Evolutionary conservation across 495 filamentous ascomycete genomes (phyloP), one percentile per base, ranked within the genome.

Genomic region (Penicilliopsis zonata): DNA sequence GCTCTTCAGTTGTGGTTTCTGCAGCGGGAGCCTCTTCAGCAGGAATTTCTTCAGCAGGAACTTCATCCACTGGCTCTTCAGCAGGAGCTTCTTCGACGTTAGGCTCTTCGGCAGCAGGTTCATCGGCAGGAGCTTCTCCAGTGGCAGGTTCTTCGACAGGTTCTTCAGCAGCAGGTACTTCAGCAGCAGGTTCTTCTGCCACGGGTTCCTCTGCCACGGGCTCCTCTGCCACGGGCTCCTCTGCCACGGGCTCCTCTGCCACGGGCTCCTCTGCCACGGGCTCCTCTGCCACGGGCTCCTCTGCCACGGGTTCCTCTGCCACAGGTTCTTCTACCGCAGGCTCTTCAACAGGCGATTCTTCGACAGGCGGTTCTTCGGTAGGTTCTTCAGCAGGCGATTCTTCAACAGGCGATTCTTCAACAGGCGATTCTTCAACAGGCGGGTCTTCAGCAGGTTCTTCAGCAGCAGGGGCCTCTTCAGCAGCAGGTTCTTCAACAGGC

Each of bases 1-100:
- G 13, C 19, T 47, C 41, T 40, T 38, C 34, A 18, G 24, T 19
- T 10, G 38, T 8, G 9, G 23, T 14, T 9, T 34, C 36, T 25
- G 30, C 18, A 12, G 22, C 38, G 14, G 30, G 30, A 10, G 30
- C 16, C 5, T 18, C 20, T 33, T 22, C 27, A 25, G 38, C 12
- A 19, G 31, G 15, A 10, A 35, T 29, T 12, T 40, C 37, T 27
- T 25, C 30, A 2, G 23, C 13, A 10, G 27, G 13, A 17, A 23
- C 35, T 23, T 35, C 16, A 22, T 22, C 37, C 5, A 30, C 24
- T 12, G 28, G 21, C 5, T 18, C 20, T 33, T 22, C 27, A 25
- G 42, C 9, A 21, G 31, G 14, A n/a, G 37, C 28, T 14, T 40
- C 36, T 23, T 21, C 28, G 1, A 18, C 17, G 18, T 17, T n/a